Evolutionary conservation across 108 stramenopile species (phyloP).

Genomic region (Parmales sp.): DNA sequence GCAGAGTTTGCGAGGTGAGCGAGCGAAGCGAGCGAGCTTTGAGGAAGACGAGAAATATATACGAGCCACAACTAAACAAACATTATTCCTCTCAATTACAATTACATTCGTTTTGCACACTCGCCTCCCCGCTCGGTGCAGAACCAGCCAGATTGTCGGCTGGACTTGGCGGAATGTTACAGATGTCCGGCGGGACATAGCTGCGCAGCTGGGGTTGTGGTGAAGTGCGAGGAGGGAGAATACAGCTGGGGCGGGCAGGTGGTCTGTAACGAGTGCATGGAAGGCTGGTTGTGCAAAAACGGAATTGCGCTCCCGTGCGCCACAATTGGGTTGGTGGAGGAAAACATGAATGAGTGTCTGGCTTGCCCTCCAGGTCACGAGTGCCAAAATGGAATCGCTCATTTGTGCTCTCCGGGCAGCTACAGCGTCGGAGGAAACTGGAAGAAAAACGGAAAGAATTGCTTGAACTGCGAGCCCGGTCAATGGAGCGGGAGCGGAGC

Average conservation of each 20-base stretch:
- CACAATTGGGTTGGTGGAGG: neutral
- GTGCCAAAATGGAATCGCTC: neutral
- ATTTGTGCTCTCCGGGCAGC: neutral
- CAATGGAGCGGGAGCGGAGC: neutral
- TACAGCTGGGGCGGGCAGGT: slow-evolving; percentile 8
- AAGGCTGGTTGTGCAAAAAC: neutral
- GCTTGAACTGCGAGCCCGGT: neutral
- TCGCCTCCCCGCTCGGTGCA: too few species aligned
- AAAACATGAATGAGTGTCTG: neutral
- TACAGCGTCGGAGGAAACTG: neutral
- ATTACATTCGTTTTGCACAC: too few species aligned
- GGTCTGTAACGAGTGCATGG: neutral
- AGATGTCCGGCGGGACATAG: neutral
- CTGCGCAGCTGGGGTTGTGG: neutral
- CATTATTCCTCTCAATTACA: too few species aligned
- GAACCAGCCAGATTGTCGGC: neutral
- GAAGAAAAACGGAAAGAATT: neutral
- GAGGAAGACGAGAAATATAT: too few species aligned
- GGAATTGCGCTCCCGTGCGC: slow-evolving; percentile 1
- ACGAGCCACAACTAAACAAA: too few species aligned
- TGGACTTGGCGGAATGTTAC: neutral
- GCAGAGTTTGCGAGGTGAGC: neutral
- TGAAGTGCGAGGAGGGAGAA: neutral
- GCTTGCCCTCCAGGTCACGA: neutral
- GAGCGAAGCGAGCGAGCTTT: too few species aligned